Base-by-base conservation (phyloP, 768 basidiomycete species). In the Agaricus sinodeliciosus region DNA sequence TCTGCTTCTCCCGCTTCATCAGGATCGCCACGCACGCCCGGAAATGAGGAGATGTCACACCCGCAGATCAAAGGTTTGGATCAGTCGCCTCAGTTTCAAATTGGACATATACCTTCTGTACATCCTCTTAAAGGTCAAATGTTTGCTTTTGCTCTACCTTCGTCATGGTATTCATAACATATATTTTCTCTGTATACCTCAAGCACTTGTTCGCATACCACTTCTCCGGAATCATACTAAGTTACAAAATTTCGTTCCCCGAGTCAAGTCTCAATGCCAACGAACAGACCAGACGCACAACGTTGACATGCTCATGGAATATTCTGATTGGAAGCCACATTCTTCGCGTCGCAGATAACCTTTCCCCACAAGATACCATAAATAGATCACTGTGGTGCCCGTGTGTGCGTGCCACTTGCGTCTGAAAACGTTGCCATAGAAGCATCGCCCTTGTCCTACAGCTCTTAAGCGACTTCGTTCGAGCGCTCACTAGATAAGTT, bases 81-180 rank as follows among this genome's bases (percentile, higher is more conserved):
- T 59, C 40, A 68, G 34, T 64, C 80, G 39, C 61, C 78, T 26
- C 49, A 56, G 9, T 74, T 79, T 50, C 53, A 72, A 11, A 59
- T 74, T 9, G 60, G 66, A 16, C 62, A 60, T 22, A 63, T 64
- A 6, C 65, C 67, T 13, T 51, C 69, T 25, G 58, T 64, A 16
- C 72, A 79, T 49, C 75, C 76, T 0, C 67, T 79, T 42, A 85
- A 84, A 64, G 62, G 64, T 5, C 80, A 82, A 63, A 83, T 83
- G 74, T 86, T 83, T 41, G 82, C 84, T 0, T 76, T 79, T 55
- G 84, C 84, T 9, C 68, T 76, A 1, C 80, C 82, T 0, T 71
- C 82, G 1, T 71, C 73, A 16, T 86, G 84, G 84, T 86, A 74
- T 72, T 62, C 43, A 36, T 22, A 61, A 57, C 58, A 61, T 62